Percentiles rank a stretch among this genome's conserved stretches.
Evolutionary conservation across 129 eudicot species (phyloP).

Genomic region (Chrysanthemum seticuspe): DNA sequence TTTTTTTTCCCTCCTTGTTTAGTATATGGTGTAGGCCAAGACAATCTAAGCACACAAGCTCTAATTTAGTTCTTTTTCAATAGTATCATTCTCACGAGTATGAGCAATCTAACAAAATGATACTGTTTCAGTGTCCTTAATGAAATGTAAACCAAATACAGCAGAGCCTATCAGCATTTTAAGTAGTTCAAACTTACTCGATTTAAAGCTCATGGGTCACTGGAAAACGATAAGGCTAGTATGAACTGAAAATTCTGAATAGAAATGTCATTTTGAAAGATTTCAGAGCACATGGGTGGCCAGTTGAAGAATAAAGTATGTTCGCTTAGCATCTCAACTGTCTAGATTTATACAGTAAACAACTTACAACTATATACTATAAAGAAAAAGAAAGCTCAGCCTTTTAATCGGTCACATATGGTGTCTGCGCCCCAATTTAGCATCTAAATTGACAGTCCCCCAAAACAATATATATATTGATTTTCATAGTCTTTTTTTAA

Average conservation of each 20-base stretch:
- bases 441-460: constrained; percentile 25
- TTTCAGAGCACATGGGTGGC: constrained; percentile 14
- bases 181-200: constrained; percentile 17
- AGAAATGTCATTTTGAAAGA: constrained; percentile 16
- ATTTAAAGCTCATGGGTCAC: constrained; percentile 1
- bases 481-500: background rate
- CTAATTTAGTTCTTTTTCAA: too few species aligned
- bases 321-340: constrained; percentile 16
- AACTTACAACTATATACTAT: constrained; percentile 4
- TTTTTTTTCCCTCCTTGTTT: too few species aligned
- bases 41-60: too few species aligned
- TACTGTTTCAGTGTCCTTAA: constrained; percentile 11
- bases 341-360: constrained; percentile 11
- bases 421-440: constrained; percentile 13
- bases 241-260: background rate
- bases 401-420: constrained; percentile 8
- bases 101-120: background rate
- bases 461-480: background rate
- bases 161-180: background rate
- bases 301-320: constrained; percentile 11
- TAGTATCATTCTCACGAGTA: too few species aligned
- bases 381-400: constrained; percentile 28
- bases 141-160: background rate
- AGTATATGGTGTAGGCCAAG: too few species aligned
- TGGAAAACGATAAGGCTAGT: constrained; percentile 18